Base-by-base conservation (phyloP, 2,329 filamentous ascomycete genomes). In the Neurospora sp. region DNA sequence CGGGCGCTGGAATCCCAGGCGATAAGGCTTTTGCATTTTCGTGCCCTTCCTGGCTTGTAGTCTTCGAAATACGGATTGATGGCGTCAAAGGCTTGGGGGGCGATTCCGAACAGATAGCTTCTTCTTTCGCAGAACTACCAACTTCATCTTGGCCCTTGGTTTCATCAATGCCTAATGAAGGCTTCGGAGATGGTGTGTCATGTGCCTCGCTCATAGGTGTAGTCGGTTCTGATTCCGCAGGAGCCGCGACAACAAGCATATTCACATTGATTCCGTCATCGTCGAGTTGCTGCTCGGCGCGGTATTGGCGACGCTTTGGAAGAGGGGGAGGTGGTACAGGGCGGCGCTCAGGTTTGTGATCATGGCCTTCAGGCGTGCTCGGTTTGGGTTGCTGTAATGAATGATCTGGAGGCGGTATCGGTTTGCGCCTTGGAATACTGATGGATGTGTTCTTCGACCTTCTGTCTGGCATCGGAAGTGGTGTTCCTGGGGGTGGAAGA, bases 401-500 rank as follows among this genome's bases (percentile, higher is more conserved):
- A 3, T 72, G 40, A 8, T 71, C 62, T 28, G 84, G 79, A 23
- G 84, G 78, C 43, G 85, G 80, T 9, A 90, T 80, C 2, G 88
- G 84, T 75, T 91, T 93, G n/a, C 90, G 84, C 76, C 87, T 90
- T 3, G 89, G 87, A 1, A 89, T 83, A 38, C 83, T 83, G 71
- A 84, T 86, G 17, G 85, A 82, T 67, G 84, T 86, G 66, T 86
- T 85, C 76, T 86, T 88, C 7, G 87, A 85, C 70, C 83, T 86
- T 69, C 84, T 86, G 42, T 89, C 87, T 0, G 90, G 90, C 58
- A 84, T 87, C 1, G 93, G 93, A 1, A 97, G 84, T 3, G 93
- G 93, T 66, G 86, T 89, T 2, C 93, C 93, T 2, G 91, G 92
- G 9, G 93, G 93, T 66, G 93, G 93, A 19, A 97, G 82, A 1